phyloP scores from a whole-genome alignment of 768 basidiomycete species.

The Lactarius quietus region DNA sequence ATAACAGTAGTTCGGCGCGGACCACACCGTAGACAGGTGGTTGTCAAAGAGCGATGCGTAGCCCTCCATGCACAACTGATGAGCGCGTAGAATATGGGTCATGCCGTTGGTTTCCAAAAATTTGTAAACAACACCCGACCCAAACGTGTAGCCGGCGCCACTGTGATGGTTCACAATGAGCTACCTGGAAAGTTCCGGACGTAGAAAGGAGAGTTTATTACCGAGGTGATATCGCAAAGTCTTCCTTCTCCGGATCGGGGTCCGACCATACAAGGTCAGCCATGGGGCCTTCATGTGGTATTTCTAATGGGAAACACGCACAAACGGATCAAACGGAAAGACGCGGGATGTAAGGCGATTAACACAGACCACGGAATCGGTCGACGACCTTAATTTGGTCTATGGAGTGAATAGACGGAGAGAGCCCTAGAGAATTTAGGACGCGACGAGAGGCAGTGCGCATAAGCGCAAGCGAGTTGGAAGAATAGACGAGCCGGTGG shows the following conservation, averaged over 20 bases:
- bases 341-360: not conserved
- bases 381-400: slow-evolving; percentile 99
- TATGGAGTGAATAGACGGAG: slow-evolving; percentile 97
- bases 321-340: slow-evolving; percentile 6
- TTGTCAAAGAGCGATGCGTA: slow-evolving; percentile 97
- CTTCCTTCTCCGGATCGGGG: slow-evolving; percentile 98
- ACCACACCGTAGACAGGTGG: slow-evolving; percentile 96
- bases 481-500: slow-evolving; percentile 10
- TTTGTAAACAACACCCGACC: slow-evolving; percentile 95
- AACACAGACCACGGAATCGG: slow-evolving; percentile 82
- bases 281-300: slow-evolving; percentile 99
- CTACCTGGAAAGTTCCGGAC: slow-evolving; percentile 16
- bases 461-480: slow-evolving; percentile 11
- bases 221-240: slow-evolving; percentile 98
- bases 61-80: slow-evolving; percentile 99
- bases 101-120: slow-evolving; percentile 95
- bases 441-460: not conserved
- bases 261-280: slow-evolving; percentile 99
- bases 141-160: slow-evolving; percentile 98
- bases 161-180: slow-evolving; percentile 40
- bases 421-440: slow-evolving; percentile 57
- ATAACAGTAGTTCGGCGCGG: slow-evolving; percentile 98
- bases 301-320: slow-evolving; percentile 59
- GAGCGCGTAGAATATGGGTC: slow-evolving; percentile 96
- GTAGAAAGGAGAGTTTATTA: slow-evolving; percentile 36